These are phyloP conservation scores for Russula ochroleuca DNA, from an alignment of 768 basidiomycete species.

Conservation along the genomic window DNA sequence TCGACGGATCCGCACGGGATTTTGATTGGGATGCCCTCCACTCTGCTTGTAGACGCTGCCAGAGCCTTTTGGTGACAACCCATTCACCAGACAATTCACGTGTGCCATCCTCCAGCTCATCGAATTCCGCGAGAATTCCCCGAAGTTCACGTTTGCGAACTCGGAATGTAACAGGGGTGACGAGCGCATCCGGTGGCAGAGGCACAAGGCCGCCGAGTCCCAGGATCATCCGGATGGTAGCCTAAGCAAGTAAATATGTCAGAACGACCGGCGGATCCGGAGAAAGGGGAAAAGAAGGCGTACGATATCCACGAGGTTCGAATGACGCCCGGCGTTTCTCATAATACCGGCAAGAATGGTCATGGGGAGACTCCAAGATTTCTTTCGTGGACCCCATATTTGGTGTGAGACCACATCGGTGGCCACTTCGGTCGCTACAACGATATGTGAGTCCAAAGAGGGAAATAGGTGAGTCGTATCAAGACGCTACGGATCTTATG, in stretches of 20 bases:
- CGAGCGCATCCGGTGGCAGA: constrained; percentile 85
- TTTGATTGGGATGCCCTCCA: constrained; percentile 48
- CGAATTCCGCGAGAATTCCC: constrained; percentile 74
- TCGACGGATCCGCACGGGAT: constrained; percentile 16
- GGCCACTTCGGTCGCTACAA: constrained; percentile 44
- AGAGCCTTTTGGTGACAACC: constrained; percentile 91
- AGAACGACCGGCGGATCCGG: not conserved
- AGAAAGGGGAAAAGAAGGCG: constrained; percentile 26
- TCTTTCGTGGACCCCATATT: constrained; percentile 81
- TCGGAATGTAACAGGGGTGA: constrained; percentile 89
- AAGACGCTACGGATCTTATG: constrained; percentile 13
- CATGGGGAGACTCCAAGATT: constrained; percentile 94
- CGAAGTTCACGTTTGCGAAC: constrained; percentile 68
- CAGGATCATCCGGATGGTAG: constrained; percentile 59
- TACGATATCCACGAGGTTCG: constrained; percentile 79
- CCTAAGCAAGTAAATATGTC: constrained; percentile 31
- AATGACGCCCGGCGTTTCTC: constrained; percentile 77
- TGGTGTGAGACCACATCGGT: constrained; percentile 73
- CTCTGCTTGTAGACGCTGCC: constrained; percentile 81
- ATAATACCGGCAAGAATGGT: constrained; percentile 82
- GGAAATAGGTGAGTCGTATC: not conserved
- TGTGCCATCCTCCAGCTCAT: constrained; percentile 66
- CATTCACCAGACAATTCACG: constrained; percentile 92
- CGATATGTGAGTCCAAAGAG: constrained; percentile 31
- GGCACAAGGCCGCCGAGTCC: constrained; percentile 78